Evolutionary conservation across 2,329 filamentous ascomycete genomes (phyloP).

Genomic region (Aspergillus puulaauensis): DNA sequence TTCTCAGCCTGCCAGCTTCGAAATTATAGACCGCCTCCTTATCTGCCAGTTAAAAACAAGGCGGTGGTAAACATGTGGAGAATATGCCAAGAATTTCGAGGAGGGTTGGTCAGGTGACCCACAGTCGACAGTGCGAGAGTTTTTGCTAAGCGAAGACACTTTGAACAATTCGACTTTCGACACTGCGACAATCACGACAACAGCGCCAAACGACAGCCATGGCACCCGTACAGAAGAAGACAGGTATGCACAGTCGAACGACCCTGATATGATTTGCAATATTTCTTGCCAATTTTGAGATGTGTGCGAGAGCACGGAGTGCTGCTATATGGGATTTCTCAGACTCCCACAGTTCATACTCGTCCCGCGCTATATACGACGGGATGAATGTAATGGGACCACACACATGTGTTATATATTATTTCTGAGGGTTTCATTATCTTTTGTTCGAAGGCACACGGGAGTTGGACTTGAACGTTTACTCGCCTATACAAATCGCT

Average conservation of each 20-base stretch:
- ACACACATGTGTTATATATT: neutral
- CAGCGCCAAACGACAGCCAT: constrained; percentile 48
- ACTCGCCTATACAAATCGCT: constrained; percentile 10
- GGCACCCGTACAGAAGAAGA: constrained; percentile 48
- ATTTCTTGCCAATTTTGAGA: constrained; percentile 14
- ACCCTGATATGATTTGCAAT: constrained; percentile 38
- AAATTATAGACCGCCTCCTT: constrained; percentile 1
- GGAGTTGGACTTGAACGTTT: neutral
- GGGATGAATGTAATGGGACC: neutral
- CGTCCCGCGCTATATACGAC: neutral
- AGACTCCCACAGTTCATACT: neutral
- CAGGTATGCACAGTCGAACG: constrained; percentile 38
- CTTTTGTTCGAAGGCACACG: neutral
- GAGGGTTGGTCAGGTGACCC: constrained; percentile 36
- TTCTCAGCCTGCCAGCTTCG: neutral
- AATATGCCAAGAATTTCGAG: constrained; percentile 4
- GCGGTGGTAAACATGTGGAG: neutral
- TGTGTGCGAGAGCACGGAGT: constrained; percentile 23
- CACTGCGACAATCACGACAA: constrained; percentile 46
- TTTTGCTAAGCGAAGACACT: constrained; percentile 43
- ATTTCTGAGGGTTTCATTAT: neutral
- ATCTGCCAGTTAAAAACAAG: constrained; percentile 5
- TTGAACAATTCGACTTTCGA: constrained; percentile 40
- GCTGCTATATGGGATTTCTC: neutral
- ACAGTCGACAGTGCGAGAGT: constrained; percentile 37